phyloP scores from a whole-genome alignment of 2,329 filamentous ascomycete species.

The Colletotrichum somersetense region DNA sequence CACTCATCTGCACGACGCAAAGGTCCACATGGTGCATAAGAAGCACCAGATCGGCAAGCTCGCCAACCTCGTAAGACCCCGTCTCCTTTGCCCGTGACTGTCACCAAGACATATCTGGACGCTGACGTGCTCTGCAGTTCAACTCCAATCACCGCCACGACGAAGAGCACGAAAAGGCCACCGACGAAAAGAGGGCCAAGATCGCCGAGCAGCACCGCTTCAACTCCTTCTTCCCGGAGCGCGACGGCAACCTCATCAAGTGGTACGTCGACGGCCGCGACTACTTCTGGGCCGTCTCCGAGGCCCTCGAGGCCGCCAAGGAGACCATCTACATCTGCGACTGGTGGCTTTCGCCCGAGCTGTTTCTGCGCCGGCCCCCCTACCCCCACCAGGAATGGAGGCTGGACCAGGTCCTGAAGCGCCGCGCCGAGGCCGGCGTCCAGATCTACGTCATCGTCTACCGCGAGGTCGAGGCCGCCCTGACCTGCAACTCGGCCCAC shows the following conservation, averaged over 20 bases:
- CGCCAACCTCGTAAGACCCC: slow-evolving; percentile 67
- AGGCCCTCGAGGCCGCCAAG: slow-evolving; percentile 88
- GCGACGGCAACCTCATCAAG: slow-evolving; percentile 87
- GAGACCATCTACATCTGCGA: slow-evolving; percentile 97
- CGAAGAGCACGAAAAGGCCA: slow-evolving; percentile 87
- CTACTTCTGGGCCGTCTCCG: slow-evolving; percentile 95
- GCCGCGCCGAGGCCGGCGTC: slow-evolving; percentile 90
- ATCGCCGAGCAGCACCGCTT: slow-evolving; percentile 84
- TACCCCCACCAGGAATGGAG: slow-evolving; percentile 87
- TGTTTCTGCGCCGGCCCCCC: slow-evolving; percentile 88
- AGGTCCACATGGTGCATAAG: slow-evolving; percentile 68
- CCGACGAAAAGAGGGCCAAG: slow-evolving; percentile 81
- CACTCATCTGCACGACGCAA: slow-evolving; percentile 68
- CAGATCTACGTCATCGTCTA: slow-evolving; percentile 96
- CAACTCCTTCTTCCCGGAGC: slow-evolving; percentile 90
- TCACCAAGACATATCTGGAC: not conserved
- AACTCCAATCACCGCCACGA: slow-evolving; percentile 94
- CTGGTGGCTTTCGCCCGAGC: slow-evolving; percentile 95
- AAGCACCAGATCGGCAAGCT: slow-evolving; percentile 77
- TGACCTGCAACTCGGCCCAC: slow-evolving; percentile 93
- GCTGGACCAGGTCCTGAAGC: slow-evolving; percentile 87
- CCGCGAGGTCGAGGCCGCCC: slow-evolving; percentile 83
- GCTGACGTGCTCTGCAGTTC: slow-evolving; percentile 60
- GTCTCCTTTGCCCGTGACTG: not conserved
- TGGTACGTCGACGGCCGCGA: slow-evolving; percentile 98